Evolutionary conservation across 257 asterid species (phyloP), one percentile per base, ranked within the genome.

Genomic region (Oldenlandia corymbosa): DNA sequence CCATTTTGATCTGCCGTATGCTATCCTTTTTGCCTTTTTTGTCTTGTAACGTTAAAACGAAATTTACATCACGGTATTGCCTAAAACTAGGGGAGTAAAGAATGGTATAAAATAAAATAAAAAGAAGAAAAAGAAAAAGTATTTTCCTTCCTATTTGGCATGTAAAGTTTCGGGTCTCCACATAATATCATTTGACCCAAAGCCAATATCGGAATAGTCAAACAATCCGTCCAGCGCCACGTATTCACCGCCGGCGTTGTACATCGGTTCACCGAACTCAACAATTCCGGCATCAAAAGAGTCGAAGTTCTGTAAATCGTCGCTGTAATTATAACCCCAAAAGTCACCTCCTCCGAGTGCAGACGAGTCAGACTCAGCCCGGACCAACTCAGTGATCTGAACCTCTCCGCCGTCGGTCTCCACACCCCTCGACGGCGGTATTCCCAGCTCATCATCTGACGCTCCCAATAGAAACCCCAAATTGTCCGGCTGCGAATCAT

Each of bases 361-460:
- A 0, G 81, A 42, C 73, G 83, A 64, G 69, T 82, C 83, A 10
- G 81, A 73, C 46, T 56, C 75, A 30, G 67, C 87, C 21, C 78
- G 83, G 5, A 34, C 69, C 78, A 72, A 71, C 78, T 78, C 91
- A 18, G 59, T n/a, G n/a, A n/a, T 2, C 61, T 50, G 28, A 4
- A 26, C 46, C 64, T 59, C 60, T 5, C 7, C n/a, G 28, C 58
- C 71, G 46, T 24, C 37, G 36, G 10, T 58, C 73, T 10, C 34
- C 8, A 80, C 70, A 0, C 73, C 17, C 45, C 64, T 37, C 34
- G 87, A 68, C 43, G 95, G 94, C 10, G 97, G 97, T 8, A 88
- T 73, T 3, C 95, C 95, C 13, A 88, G 85, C 64, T 87, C 96
- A 3, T 88, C 91, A 14, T 91, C 97, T 0, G 96, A 81, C 1